These are phyloP conservation scores for Termitomyces sp. DNA, from an alignment of 768 basidiomycete species.

Conservation along the genomic window DNA sequence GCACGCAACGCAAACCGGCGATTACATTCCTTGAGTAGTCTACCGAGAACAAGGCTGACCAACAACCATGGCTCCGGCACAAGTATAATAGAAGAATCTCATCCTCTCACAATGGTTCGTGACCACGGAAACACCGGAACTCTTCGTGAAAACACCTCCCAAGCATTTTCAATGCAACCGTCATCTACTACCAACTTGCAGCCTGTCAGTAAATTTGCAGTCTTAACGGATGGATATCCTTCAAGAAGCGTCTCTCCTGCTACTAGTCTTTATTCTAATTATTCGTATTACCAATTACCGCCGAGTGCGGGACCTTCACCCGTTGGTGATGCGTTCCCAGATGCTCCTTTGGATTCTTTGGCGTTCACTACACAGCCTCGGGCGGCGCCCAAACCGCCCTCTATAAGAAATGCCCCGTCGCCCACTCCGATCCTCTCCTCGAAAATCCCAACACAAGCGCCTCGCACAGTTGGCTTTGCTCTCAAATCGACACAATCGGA, in stretches of 20 bases:
- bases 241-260: constrained; percentile 32
- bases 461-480: background rate
- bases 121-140: background rate
- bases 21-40: constrained; percentile 26
- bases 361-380: constrained; percentile 12
- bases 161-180: background rate
- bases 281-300: constrained; percentile 66
- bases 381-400: constrained; percentile 10
- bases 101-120: background rate
- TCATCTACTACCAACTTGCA: constrained; percentile 6
- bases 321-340: constrained; percentile 26
- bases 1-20: constrained; percentile 53
- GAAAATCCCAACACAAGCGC: constrained; percentile 1
- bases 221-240: constrained; percentile 25
- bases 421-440: constrained; percentile 9
- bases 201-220: constrained; percentile 5
- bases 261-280: constrained; percentile 52
- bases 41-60: background rate
- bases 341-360: constrained; percentile 15
- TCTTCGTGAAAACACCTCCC: background rate
- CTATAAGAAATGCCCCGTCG: constrained; percentile 7
- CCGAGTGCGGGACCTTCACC: constrained; percentile 46
- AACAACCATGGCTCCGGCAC: background rate
- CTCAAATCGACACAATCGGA: constrained; percentile 4
- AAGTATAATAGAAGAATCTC: background rate